phyloP scores from a whole-genome alignment of 306 rosid genomes.

The Luffa acutangula region DNA sequence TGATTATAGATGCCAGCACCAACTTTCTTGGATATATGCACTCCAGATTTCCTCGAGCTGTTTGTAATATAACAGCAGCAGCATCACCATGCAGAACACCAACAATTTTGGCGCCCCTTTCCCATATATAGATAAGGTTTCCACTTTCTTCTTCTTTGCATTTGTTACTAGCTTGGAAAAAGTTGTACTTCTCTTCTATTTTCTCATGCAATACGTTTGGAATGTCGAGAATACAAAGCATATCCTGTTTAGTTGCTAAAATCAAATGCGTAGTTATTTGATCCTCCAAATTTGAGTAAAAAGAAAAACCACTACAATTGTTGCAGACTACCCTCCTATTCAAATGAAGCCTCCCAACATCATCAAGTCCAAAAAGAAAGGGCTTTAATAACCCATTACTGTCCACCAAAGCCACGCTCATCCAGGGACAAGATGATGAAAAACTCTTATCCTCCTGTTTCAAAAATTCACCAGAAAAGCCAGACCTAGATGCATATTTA shows the following conservation, averaged over 20 bases:
- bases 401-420: slow-evolving; percentile 50
- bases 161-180: slow-evolving; percentile 31
- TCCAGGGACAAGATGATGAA: slow-evolving; percentile 69
- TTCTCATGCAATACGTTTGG: slow-evolving; percentile 50
- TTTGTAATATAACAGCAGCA: slow-evolving; percentile 71
- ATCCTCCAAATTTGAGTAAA: slow-evolving; percentile 80
- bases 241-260: slow-evolving; percentile 74
- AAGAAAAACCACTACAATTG: slow-evolving; percentile 76
- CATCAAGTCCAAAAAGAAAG: slow-evolving; percentile 68
- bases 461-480: slow-evolving; percentile 30
- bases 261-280: slow-evolving; percentile 62
- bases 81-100: slow-evolving; percentile 88
- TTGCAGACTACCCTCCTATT: slow-evolving; percentile 58
- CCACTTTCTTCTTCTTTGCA: slow-evolving; percentile 40
- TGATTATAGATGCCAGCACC: slow-evolving; percentile 66
- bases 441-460: slow-evolving; percentile 48
- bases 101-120: slow-evolving; percentile 78
- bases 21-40: slow-evolving; percentile 82
- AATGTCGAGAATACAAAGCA: slow-evolving; percentile 66
- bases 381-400: slow-evolving; percentile 41
- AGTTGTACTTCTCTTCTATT: slow-evolving; percentile 37
- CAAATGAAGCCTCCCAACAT: slow-evolving; percentile 62
- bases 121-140: slow-evolving; percentile 72
- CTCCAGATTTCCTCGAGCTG: slow-evolving; percentile 81
- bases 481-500: slow-evolving; percentile 43